Evolutionary conservation across 768 basidiomycete genomes (phyloP), one percentile per base, ranked within the genome.

Genomic region (Sporobolomyces roseus): DNA sequence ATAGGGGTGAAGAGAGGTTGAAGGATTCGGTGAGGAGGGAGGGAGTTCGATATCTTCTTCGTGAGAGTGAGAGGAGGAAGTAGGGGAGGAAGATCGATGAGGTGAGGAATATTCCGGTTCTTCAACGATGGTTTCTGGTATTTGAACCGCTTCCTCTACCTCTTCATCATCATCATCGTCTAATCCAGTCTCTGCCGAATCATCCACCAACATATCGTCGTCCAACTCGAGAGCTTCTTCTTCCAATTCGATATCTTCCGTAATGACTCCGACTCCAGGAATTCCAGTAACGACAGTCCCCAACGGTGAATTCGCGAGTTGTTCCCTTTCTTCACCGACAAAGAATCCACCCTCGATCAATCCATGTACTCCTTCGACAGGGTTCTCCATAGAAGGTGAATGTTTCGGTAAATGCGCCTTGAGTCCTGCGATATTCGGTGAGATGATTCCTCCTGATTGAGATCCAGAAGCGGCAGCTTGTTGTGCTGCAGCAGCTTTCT

Each of bases 281-380:
- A 49, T 21, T 8, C 54, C 54, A 9, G 54, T 41, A 25, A 55
- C 25, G 21, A 55, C 54, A 19, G 38, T n/a, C 49, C 51, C 53
- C 2, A 35, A 29, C 38, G 38, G 21, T 27, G 55, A 27, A 27
- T 62, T 25, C 51, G 56, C 51, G 45, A 63, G 54, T 19, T 61
- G 60, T 32, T 71, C 69, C 1, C 54, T 45, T 9, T 48, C 46
- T 48, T 73, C 72, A 12, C 72, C 72, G 23, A 63, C 67, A 14
- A 69, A 69, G 54, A 63, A 73, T 12, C 67, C 65, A 6, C 72
- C 72, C 36, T 66, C 67, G 41, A 73, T 64, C 29, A 73, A 49
- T 4, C 72, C 72, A 32, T 66, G 65, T 30, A 73, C 67, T 23
- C 72, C 72, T 36, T 73, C 72, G 41, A 73, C 68, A 3, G 71